These are phyloP conservation scores for Cytospora paraplurivora DNA, from an alignment of 2,329 filamentous ascomycete genomes.

Conservation along the genomic window DNA sequence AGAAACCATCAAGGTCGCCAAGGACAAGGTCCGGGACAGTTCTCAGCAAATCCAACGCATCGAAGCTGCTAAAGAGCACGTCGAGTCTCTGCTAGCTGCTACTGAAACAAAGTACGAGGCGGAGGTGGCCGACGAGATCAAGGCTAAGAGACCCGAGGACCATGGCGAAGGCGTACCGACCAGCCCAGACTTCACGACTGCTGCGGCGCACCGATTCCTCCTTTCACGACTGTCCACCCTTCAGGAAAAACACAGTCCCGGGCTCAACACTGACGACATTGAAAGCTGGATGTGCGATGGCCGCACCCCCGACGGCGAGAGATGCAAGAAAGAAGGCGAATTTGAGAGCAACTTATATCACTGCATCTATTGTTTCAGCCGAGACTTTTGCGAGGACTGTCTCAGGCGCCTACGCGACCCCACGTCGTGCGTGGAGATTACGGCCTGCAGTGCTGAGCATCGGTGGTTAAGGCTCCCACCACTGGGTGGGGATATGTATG, in stretches of 20 bases:
- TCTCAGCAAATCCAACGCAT: too few species aligned
- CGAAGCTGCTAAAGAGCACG: too few species aligned
- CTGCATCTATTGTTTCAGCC: slow-evolving; percentile 30
- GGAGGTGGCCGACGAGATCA: too few species aligned
- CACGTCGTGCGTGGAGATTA: slow-evolving; percentile 14
- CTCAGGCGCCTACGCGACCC: slow-evolving; percentile 27
- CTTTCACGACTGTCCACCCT: neutral
- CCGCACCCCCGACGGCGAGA: neutral
- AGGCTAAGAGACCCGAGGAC: too few species aligned
- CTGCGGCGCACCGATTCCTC: neutral
- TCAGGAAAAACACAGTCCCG: neutral
- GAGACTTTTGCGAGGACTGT: slow-evolving; percentile 31
- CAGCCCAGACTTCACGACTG: too few species aligned
- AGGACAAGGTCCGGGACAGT: neutral
- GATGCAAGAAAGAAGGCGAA: slow-evolving; percentile 18
- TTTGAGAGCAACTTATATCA: slow-evolving; percentile 24
- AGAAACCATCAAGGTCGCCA: slow-evolving; percentile 10
- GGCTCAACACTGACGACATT: neutral
- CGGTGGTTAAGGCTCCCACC: slow-evolving; percentile 29
- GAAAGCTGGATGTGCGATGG: slow-evolving; percentile 2
- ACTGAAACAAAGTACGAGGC: too few species aligned
- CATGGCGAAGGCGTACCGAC: too few species aligned
- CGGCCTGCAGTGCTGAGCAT: slow-evolving; percentile 29
- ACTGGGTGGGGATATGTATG: slow-evolving; percentile 22
- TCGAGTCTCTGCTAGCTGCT: too few species aligned